Conservation (phyloP, 2,329 filamentous ascomycete species). For the Scedosporium minutisporum region DNA sequence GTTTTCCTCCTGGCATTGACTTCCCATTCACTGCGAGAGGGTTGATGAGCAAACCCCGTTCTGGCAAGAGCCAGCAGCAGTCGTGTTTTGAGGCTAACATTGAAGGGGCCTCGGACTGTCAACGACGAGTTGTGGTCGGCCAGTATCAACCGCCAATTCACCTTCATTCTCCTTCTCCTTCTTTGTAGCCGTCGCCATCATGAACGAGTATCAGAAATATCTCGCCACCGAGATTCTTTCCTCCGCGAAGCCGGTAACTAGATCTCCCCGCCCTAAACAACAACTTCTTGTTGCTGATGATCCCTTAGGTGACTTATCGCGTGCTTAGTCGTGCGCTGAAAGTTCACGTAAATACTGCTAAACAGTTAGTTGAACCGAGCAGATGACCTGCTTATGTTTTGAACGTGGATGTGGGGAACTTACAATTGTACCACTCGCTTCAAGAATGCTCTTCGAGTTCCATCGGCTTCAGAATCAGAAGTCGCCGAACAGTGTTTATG, state of each 20-base stretch:
- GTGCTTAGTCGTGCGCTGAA: slow-evolving; percentile 72
- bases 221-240: slow-evolving; percentile 68
- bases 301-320: slow-evolving; percentile 70
- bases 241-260: slow-evolving; percentile 60
- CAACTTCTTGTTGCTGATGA: slow-evolving; percentile 8
- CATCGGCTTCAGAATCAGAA: slow-evolving; percentile 68
- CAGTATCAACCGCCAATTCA: background rate
- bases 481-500: slow-evolving; percentile 66
- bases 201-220: slow-evolving; percentile 58
- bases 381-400: background rate
- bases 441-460: slow-evolving; percentile 80
- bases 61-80: too few species aligned
- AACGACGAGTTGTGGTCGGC: too few species aligned
- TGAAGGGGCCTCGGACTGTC: too few species aligned
- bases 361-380: slow-evolving; percentile 52
- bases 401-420: background rate
- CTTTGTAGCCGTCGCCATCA: background rate
- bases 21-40: too few species aligned
- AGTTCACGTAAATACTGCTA: slow-evolving; percentile 78
- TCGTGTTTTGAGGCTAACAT: too few species aligned
- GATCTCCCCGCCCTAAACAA: slow-evolving; percentile 4
- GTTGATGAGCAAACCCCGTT: too few species aligned
- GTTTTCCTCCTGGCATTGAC: background rate
- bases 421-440: background rate
- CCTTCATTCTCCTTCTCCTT: background rate